These are phyloP conservation scores for Suhomyces maxii DNA, from an alignment of 1,139 yeast species.

Conservation along the genomic window DNA sequence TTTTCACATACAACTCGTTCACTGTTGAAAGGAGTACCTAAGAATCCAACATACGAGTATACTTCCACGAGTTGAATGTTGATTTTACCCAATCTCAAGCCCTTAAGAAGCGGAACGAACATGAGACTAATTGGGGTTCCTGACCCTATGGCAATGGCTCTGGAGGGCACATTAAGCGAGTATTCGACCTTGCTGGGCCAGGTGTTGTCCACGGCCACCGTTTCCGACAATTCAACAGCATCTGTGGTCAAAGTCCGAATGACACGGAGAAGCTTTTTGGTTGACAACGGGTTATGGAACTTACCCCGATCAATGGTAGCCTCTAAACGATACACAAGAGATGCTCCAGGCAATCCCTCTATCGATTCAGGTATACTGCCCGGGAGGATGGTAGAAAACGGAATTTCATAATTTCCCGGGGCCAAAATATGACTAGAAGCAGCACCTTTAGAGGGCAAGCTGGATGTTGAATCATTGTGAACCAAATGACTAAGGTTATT, in stretches of 20 bases:
- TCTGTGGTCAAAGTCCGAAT: slow-evolving; percentile 90
- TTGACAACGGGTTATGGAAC: slow-evolving; percentile 61
- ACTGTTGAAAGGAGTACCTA: slow-evolving; percentile 54
- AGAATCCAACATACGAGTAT: slow-evolving; percentile 60
- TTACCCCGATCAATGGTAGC: slow-evolving; percentile 85
- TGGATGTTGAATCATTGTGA: slow-evolving; percentile 11
- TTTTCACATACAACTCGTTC: slow-evolving; percentile 57
- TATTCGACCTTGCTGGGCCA: slow-evolving; percentile 97
- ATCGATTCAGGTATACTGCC: slow-evolving; percentile 86
- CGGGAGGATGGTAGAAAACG: slow-evolving; percentile 82
- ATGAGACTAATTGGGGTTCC: slow-evolving; percentile 66
- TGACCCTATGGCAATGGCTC: slow-evolving; percentile 90
- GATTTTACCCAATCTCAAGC: slow-evolving; percentile 71
- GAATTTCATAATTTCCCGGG: slow-evolving; percentile 87
- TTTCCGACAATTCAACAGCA: slow-evolving; percentile 83
- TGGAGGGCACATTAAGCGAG: slow-evolving; percentile 79
- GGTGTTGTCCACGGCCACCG: slow-evolving; percentile 90
- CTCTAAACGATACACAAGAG: slow-evolving; percentile 72
- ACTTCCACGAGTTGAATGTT: slow-evolving; percentile 67
- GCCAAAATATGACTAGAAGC: slow-evolving; percentile 34
- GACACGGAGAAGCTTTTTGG: slow-evolving; percentile 75
- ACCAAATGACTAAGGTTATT: slow-evolving; percentile 25
- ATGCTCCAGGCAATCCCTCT: slow-evolving; percentile 86
- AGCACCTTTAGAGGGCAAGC: slow-evolving; percentile 19
- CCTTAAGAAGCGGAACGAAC: slow-evolving; percentile 80